These are phyloP conservation scores for Skeletonema menzelii DNA, from an alignment of 108 stramenopile genomes.

Conservation along the genomic window DNA sequence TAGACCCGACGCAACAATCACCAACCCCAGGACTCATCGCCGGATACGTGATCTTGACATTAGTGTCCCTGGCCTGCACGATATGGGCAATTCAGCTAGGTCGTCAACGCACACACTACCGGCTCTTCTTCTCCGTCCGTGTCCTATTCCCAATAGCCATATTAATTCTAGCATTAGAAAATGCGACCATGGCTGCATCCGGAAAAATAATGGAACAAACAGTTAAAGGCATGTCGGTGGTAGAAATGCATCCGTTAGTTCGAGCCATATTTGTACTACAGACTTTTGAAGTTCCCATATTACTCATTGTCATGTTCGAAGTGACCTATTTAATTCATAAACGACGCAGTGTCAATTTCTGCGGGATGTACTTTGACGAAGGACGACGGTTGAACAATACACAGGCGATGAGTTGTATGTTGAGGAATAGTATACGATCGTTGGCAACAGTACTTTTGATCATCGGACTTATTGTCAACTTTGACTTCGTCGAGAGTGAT, in stretches of 20 bases:
- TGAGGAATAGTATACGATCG: constrained; percentile 51
- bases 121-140: constrained; percentile 35
- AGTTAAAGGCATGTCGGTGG: not conserved
- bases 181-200: constrained; percentile 23
- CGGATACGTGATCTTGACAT: constrained; percentile 34
- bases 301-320: constrained; percentile 47
- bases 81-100: constrained; percentile 32
- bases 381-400: constrained; percentile 43
- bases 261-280: constrained; percentile 38
- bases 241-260: constrained; percentile 16
- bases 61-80: constrained; percentile 17
- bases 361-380: constrained; percentile 61
- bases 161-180: constrained; percentile 36
- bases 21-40: constrained; percentile 38
- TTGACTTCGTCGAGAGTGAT: constrained; percentile 30
- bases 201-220: constrained; percentile 11
- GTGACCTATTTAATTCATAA: constrained; percentile 56
- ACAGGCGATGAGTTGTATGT: constrained; percentile 39
- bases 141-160: constrained; percentile 38
- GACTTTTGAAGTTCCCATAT: constrained; percentile 35
- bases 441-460: constrained; percentile 32
- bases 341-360: constrained; percentile 51
- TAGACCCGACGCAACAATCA: constrained; percentile 12
- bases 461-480: constrained; percentile 46
- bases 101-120: constrained; percentile 27